A percentile compares a stretch with the other conserved stretches of the same genome.
phyloP scores from a whole-genome alignment of 176 grass and related monocot species.

The Zea mays region DNA sequence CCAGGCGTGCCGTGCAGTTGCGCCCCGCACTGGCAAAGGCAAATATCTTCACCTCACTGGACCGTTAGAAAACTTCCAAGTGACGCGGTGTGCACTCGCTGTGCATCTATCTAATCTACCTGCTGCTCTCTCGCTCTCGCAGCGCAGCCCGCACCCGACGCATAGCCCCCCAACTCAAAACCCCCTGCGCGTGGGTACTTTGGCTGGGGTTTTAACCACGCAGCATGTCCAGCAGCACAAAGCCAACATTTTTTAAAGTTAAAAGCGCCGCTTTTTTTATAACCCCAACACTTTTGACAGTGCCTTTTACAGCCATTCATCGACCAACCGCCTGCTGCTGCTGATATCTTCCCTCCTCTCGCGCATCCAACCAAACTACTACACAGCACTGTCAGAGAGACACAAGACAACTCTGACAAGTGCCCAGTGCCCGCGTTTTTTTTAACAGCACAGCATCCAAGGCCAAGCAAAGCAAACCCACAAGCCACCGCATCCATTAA shows the following conservation, averaged over 20 bases:
- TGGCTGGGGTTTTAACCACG: too few relatives aligned
- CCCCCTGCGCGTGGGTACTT: too few relatives aligned
- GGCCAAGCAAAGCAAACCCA: neutral
- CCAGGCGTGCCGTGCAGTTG: neutral
- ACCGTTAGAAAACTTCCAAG: conserved; percentile 34
- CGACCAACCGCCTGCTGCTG: too few relatives aligned
- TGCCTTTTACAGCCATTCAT: too few relatives aligned
- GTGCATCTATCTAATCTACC: neutral
- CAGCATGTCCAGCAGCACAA: too few relatives aligned
- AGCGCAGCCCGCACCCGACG: too few relatives aligned
- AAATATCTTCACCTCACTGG: conserved; percentile 12
- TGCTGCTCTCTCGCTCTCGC: neutral
- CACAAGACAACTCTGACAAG: conserved; percentile 5
- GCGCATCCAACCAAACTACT: neutral
- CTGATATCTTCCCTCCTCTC: conserved; percentile 36
- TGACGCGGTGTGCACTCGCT: neutral
- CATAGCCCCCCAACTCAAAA: neutral
- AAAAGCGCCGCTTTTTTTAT: too few relatives aligned
- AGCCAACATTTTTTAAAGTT: too few relatives aligned
- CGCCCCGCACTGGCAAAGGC: neutral
- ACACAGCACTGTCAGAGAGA: neutral
- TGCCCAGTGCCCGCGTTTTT: neutral
- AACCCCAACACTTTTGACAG: too few relatives aligned
- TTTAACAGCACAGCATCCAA: conserved; percentile 49
- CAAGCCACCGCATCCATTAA: neutral